Base-by-base conservation (phyloP, 2,329 filamentous ascomycete species). In the Acrodontium crateriforme region DNA sequence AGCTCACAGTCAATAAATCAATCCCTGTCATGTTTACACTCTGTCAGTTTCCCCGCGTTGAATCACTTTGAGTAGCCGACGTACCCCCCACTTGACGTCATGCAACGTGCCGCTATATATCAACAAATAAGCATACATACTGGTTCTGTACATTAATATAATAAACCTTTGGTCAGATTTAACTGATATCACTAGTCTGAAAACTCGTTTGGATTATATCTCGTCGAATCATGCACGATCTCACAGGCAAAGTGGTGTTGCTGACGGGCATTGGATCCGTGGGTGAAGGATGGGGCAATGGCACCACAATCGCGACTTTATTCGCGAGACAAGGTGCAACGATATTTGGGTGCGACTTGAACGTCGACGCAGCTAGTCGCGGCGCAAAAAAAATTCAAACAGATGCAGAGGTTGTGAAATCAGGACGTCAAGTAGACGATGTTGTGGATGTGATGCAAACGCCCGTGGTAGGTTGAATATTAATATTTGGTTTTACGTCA, bases 341-440 rank as follows among this genome's bases (percentile, higher is more conserved):
- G 9, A 48, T 69, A 10, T 67, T 63, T 35, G 65, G 64, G n/a
- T 62, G 65, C 14, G 63, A 69, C 39, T 45, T 62, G 16, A 59
- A 58, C 3, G 34, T 42, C 7, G 38, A 40, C 18, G 39, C 42
- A 9, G 43, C 45, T 6, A 42, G 44, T 10, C 30, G 32, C 24
- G 40, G 41, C n/a, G 37, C 34, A 6, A 29, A 42, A n/a, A 27
- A 38, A 10, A 44, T 46, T 16, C 30, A 34, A 6, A 30, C 37
- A 13, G 44, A 47, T 17, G n/a, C 23, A 1, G 38, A 45, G 34
- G 38, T 42, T 14, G 31, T 27, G 8, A 28, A 27, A 5, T 31
- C 33, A 6, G 31, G 38, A 18, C 37, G 34, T 15, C 17, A 25
- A 3, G 37, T 28, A 11, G 11, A 29, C 9, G 35, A 19, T 9